Conservation (phyloP, 257 asterid species). For the Jacaranda copaia region DNA sequence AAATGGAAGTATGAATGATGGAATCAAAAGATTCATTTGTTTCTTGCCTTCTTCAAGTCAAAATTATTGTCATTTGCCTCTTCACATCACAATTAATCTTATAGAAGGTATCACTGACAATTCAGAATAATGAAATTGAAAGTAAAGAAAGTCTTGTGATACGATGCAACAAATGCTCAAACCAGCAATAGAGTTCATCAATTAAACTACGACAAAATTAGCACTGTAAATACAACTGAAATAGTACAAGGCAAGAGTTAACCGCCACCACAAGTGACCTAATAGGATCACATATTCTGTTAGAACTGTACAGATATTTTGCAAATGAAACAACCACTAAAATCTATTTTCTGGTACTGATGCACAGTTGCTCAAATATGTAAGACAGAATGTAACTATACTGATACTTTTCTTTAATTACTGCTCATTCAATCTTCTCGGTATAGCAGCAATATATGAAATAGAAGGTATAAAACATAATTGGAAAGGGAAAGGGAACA, state of each 20-base stretch:
- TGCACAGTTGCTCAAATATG: background rate
- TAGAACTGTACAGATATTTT: background rate
- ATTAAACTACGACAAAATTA: background rate
- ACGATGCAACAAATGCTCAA: background rate
- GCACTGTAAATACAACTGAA: background rate
- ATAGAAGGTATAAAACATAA: no score
- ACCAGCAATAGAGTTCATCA: background rate
- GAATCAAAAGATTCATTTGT: background rate
- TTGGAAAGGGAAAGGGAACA: no score
- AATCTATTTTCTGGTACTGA: background rate
- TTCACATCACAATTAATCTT: no score
- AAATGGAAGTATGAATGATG: background rate
- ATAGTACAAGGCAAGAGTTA: background rate
- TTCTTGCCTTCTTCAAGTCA: conserved; percentile 7
- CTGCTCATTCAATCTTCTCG: no score
- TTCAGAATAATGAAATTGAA: background rate
- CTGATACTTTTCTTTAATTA: no score
- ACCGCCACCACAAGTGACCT: background rate
- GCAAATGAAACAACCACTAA: conserved; percentile 15
- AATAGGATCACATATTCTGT: background rate
- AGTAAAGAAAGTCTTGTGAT: background rate
- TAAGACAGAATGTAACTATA: background rate
- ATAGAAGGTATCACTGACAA: no score
- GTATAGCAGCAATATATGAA: no score
- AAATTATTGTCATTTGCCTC: background rate